Conservation (phyloP, 345 rosid genomes). For the Arabis alpina region DNA sequence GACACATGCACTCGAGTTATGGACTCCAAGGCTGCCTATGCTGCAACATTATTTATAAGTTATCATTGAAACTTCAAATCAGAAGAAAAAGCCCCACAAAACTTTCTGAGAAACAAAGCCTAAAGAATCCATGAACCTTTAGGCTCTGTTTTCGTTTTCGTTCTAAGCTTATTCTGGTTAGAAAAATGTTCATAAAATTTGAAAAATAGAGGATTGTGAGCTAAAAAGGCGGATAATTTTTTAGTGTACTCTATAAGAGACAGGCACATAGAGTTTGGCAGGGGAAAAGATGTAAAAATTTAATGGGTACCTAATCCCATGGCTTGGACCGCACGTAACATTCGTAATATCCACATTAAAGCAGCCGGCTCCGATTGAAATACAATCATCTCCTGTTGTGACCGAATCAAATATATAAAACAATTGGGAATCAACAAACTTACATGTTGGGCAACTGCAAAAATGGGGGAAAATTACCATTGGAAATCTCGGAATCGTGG, state of each 20-base stretch:
- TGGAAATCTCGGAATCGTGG: conserved; percentile 72
- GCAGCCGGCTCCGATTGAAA: conserved; percentile 82
- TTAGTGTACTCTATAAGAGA: conserved; percentile 12
- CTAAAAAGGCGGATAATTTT: conserved; percentile 4
- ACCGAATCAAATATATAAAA: conserved; percentile 4
- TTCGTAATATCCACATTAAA: conserved; percentile 73
- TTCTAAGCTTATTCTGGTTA: not conserved
- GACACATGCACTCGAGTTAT: conserved; percentile 77
- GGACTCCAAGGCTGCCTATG: conserved; percentile 89
- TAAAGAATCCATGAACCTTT: conserved; percentile 4
- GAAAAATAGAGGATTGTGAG: not conserved
- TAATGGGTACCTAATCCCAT: conserved; percentile 77
- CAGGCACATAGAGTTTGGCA: conserved; percentile 35
- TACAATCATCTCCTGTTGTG: conserved; percentile 78
- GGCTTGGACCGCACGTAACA: conserved; percentile 92
- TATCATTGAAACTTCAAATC: conserved; percentile 1
- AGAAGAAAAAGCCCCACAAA: too few species aligned
- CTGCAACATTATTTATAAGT: conserved; percentile 48
- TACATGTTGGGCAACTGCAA: not conserved
- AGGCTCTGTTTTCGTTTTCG: not conserved
- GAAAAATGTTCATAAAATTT: not conserved
- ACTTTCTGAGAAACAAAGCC: too few species aligned
- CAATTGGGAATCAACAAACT: not conserved
- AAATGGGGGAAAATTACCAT: conserved; percentile 52
- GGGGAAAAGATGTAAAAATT: not conserved